Percentiles rank a stretch among this genome's conserved stretches.
Evolutionary conservation across 805 yeast genomes (phyloP).

Genomic region (Candida loeiensis): DNA sequence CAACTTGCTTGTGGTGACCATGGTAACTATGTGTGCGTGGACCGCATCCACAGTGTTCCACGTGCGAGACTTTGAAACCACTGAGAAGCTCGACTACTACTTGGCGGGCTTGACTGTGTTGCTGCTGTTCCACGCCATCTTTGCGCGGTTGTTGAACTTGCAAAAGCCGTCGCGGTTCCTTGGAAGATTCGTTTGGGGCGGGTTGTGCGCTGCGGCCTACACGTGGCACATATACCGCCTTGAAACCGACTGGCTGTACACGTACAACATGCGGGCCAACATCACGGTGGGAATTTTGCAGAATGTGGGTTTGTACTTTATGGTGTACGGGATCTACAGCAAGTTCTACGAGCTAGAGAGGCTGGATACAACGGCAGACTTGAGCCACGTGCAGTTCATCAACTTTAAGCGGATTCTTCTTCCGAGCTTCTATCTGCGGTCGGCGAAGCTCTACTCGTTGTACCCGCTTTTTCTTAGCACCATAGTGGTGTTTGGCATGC

Average conservation of each 20-base stretch:
- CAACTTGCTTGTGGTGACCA: constrained; percentile 47
- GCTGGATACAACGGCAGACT: constrained; percentile 11
- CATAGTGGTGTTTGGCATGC: constrained; percentile 68
- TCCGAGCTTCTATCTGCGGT: constrained; percentile 29
- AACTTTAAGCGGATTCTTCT: constrained; percentile 20
- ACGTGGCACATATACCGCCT: constrained; percentile 63
- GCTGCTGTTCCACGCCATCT: constrained; percentile 69
- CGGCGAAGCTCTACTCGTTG: constrained; percentile 37
- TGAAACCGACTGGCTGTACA: constrained; percentile 76
- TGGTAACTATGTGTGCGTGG: constrained; percentile 86
- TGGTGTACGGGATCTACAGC: constrained; percentile 27
- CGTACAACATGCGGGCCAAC: constrained; percentile 92
- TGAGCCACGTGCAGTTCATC: constrained; percentile 29
- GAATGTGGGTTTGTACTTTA: constrained; percentile 40
- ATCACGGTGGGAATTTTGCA: constrained; percentile 75
- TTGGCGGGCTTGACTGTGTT: constrained; percentile 89
- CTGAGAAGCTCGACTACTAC: constrained; percentile 87
- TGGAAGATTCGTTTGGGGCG: constrained; percentile 33
- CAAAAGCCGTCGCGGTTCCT: constrained; percentile 35
- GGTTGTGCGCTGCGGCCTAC: constrained; percentile 49
- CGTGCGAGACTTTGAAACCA: constrained; percentile 69
- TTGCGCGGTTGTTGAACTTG: constrained; percentile 56
- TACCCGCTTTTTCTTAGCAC: constrained; percentile 36
- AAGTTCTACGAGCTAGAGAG: constrained; percentile 27
- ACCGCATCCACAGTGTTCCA: constrained; percentile 81